phyloP scores from a whole-genome alignment of 495 filamentous ascomycete species.

The Cercophora samala region DNA sequence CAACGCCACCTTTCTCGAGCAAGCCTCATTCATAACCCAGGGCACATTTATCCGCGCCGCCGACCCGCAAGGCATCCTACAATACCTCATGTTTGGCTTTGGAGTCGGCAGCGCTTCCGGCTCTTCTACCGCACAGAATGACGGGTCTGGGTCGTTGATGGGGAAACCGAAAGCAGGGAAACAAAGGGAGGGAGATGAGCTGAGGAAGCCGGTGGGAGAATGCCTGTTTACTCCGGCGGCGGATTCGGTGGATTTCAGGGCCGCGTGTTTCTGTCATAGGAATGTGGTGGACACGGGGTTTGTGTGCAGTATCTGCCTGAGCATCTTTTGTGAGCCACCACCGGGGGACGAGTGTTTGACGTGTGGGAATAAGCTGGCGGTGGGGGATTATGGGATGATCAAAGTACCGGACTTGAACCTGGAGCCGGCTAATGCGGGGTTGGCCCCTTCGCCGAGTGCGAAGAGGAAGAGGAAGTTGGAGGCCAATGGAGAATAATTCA shows the following conservation, averaged over 20 bases:
- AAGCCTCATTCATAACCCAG: conserved; percentile 84
- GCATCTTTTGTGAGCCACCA: conserved; percentile 57
- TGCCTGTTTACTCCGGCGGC: conserved; percentile 69
- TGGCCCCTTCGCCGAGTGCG: conserved; percentile 7
- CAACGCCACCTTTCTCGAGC: conserved; percentile 83
- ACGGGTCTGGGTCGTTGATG: not conserved
- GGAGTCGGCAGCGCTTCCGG: conserved; percentile 39
- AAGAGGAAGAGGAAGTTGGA: conserved; percentile 33
- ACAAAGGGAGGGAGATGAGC: conserved; percentile 10
- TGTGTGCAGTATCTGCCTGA: conserved; percentile 93
- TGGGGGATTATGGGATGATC: conserved; percentile 62
- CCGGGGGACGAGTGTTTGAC: conserved; percentile 71
- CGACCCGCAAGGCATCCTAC: conserved; percentile 62
- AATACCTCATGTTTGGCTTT: conserved; percentile 96
- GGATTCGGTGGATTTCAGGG: conserved; percentile 90
- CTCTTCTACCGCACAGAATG: conserved; percentile 7
- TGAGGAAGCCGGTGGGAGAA: conserved; percentile 24
- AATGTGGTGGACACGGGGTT: conserved; percentile 87
- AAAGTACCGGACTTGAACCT: conserved; percentile 55
- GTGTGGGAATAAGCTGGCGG: conserved; percentile 78
- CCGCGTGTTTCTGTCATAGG: conserved; percentile 95
- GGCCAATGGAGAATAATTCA: conserved; percentile 13
- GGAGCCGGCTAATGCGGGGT: not conserved
- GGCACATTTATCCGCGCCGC: conserved; percentile 80
- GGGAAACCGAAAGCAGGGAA: conserved; percentile 46